Conservation (phyloP, 805 yeast species). For the Candida tallmaniae region DNA sequence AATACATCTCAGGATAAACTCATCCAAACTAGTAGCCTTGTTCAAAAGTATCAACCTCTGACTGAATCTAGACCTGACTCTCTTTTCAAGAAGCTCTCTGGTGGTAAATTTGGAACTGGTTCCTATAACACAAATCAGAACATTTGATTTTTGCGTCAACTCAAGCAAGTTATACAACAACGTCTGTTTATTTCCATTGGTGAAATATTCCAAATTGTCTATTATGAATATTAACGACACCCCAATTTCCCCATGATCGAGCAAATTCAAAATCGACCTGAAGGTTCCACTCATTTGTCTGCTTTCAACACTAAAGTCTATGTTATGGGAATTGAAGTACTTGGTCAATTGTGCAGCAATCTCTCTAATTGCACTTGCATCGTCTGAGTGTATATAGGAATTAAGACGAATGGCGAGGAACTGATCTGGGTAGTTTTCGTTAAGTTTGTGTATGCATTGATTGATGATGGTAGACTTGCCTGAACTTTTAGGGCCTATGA, state of each 20-base stretch:
- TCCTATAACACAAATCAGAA: constrained; percentile 81
- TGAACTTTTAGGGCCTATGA: constrained; percentile 75
- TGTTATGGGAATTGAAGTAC: constrained; percentile 4
- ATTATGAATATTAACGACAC: constrained; percentile 71
- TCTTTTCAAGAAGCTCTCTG: constrained; percentile 79
- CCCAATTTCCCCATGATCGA: constrained; percentile 24
- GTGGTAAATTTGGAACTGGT: constrained; percentile 69
- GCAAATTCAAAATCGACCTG: constrained; percentile 22
- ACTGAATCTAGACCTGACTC: constrained; percentile 86
- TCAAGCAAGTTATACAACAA: constrained; percentile 85
- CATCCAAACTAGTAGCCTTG: constrained; percentile 36
- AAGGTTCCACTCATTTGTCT: constrained; percentile 8
- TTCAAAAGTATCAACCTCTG: constrained; percentile 66
- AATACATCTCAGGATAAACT: constrained; percentile 46
- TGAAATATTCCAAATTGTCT: constrained; percentile 82
- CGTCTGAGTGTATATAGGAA: constrained; percentile 72
- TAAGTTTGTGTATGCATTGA: constrained; percentile 47
- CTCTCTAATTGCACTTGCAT: constrained; percentile 73
- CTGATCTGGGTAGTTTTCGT: constrained; percentile 37
- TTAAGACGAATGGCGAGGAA: constrained; percentile 62
- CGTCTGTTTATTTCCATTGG: constrained; percentile 71
- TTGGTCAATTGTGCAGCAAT: constrained; percentile 79
- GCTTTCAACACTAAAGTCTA: constrained; percentile 7
- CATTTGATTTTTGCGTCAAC: constrained; percentile 63
- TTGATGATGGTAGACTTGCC: constrained; percentile 71